phyloP scores from a whole-genome alignment of 2,329 filamentous ascomycete species.

The Ascochyta lentis region DNA sequence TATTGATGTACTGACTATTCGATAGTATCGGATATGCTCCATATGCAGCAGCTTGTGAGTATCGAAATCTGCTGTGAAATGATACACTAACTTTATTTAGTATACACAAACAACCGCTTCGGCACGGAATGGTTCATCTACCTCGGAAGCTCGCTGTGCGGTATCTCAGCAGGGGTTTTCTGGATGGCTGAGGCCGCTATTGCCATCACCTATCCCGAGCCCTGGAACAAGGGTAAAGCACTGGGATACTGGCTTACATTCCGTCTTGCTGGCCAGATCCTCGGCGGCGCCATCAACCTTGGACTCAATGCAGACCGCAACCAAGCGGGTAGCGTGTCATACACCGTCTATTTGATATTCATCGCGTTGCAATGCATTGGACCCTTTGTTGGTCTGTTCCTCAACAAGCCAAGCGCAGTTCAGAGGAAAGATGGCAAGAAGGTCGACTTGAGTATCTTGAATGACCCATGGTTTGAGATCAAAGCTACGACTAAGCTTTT shows the following conservation, averaged over 20 bases:
- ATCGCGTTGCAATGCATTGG: slow-evolving; percentile 72
- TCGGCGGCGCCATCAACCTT: slow-evolving; percentile 75
- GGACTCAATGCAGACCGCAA: slow-evolving; percentile 67
- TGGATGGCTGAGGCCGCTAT: slow-evolving; percentile 80
- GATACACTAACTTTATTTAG: slow-evolving; percentile 5
- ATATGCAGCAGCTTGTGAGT: slow-evolving; percentile 64
- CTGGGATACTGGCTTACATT: slow-evolving; percentile 73
- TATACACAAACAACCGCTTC: slow-evolving; percentile 74
- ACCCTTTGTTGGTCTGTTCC: slow-evolving; percentile 68
- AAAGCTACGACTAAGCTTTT: slow-evolving; percentile 66
- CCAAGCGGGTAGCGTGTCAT: slow-evolving; percentile 69
- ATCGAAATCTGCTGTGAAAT: slow-evolving; percentile 29
- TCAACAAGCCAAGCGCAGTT: slow-evolving; percentile 67
- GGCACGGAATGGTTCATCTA: slow-evolving; percentile 73
- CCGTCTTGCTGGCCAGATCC: slow-evolving; percentile 68
- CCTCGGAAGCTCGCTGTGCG: slow-evolving; percentile 72
- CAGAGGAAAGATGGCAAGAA: slow-evolving; percentile 69
- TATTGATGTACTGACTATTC: background rate
- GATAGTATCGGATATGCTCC: slow-evolving; percentile 70
- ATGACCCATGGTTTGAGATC: slow-evolving; percentile 65
- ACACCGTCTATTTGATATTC: slow-evolving; percentile 72
- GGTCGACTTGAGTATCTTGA: slow-evolving; percentile 65
- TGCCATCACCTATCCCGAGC: slow-evolving; percentile 74
- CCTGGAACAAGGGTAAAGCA: slow-evolving; percentile 53
- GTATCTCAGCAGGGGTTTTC: slow-evolving; percentile 74